These are phyloP conservation scores for Psilocybe mexicana DNA, from an alignment of 1,284 basidiomycete genomes.

Conservation along the genomic window DNA sequence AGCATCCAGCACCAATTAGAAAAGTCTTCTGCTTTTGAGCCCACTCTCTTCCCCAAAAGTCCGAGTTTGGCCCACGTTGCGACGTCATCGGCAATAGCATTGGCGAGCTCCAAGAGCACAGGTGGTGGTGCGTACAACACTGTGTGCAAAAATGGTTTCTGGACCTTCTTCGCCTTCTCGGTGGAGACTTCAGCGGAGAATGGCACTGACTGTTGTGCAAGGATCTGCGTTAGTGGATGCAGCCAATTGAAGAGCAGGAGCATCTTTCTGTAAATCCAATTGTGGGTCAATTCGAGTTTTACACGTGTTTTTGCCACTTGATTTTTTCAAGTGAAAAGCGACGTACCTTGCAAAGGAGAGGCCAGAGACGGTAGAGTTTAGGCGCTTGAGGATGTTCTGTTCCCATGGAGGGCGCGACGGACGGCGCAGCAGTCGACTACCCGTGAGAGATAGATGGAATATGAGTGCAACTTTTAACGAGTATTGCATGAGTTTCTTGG, in stretches of 20 bases:
- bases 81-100: constrained; percentile 74
- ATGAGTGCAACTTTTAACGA: constrained; percentile 71
- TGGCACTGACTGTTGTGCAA: constrained; percentile 62
- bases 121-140: constrained; percentile 79
- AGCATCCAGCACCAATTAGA: constrained; percentile 85
- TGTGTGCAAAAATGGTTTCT: constrained; percentile 63
- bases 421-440: constrained; percentile 46
- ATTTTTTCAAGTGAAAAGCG: neutral
- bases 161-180: constrained; percentile 35
- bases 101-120: constrained; percentile 74
- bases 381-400: constrained; percentile 52
- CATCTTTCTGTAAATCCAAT: constrained; percentile 55
- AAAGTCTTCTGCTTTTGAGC: constrained; percentile 67
- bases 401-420: constrained; percentile 52
- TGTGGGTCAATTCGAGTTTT: constrained; percentile 3
- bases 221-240: constrained; percentile 64
- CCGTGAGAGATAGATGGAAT: constrained; percentile 57
- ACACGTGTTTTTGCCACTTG: constrained; percentile 1
- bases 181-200: constrained; percentile 46
- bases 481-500: constrained; percentile 82
- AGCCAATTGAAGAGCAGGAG: constrained; percentile 83
- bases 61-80: constrained; percentile 72
- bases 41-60: constrained; percentile 59
- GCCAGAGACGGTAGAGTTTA: constrained; percentile 60
- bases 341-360: constrained; percentile 71